Evolutionary conservation across 176 grass and related monocot species (phyloP).

Genomic region (Oryza officinalis): DNA sequence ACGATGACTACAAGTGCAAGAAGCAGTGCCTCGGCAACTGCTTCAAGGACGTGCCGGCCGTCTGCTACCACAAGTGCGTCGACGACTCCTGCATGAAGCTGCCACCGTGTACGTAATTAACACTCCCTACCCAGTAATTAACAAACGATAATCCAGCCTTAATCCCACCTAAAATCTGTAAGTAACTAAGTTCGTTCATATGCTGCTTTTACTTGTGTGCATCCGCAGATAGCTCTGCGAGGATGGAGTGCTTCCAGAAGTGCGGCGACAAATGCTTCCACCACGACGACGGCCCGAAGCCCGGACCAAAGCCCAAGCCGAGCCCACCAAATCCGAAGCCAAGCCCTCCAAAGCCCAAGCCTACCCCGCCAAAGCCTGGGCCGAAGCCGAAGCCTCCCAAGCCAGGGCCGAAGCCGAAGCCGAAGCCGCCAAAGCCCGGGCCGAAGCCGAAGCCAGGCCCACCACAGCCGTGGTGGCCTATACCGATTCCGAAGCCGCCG

Average conservation of each 20-base stretch:
- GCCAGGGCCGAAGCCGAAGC: neutral
- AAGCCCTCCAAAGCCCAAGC: neutral
- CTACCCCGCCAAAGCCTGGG: neutral
- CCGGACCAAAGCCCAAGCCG: neutral
- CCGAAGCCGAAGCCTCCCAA: neutral
- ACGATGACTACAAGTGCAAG: conserved; percentile 37
- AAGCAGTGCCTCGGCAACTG: conserved; percentile 37
- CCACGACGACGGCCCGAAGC: neutral
- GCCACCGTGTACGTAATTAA: conserved; percentile 23
- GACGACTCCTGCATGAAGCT: conserved; percentile 19
- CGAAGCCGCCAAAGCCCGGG: neutral
- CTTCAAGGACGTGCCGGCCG: conserved; percentile 35
- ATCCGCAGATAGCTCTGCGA: neutral
- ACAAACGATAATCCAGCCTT: neutral
- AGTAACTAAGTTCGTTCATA: neutral
- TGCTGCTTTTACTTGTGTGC: neutral
- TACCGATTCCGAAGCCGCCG: neutral
- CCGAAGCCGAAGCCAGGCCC: neutral
- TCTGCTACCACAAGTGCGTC: conserved; percentile 52
- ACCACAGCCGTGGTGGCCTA: neutral
- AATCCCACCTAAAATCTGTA: neutral
- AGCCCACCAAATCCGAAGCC: neutral
- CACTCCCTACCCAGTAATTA: neutral
- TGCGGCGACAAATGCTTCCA: conserved; percentile 36
- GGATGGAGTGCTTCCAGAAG: neutral